phyloP scores from a whole-genome alignment of 805 yeast genomes.

The Teunomyces tritomae region DNA sequence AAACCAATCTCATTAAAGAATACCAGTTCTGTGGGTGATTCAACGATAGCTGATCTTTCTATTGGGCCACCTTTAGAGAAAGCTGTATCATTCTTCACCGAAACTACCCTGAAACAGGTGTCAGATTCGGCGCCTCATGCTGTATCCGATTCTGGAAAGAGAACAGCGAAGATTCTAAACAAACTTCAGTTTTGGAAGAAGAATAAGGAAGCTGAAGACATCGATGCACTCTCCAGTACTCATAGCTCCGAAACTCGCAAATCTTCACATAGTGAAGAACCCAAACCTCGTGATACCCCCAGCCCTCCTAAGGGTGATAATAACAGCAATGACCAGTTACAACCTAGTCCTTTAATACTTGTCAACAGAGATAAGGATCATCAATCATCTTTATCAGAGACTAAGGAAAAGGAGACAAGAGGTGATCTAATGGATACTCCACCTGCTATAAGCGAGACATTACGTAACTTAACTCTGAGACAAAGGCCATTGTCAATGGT shows the following conservation, averaged over 20 bases:
- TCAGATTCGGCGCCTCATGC: slow-evolving; percentile 9
- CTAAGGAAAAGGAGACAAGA: background rate
- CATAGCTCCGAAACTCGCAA: slow-evolving; percentile 2
- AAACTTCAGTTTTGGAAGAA: slow-evolving; percentile 41
- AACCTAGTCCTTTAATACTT: slow-evolving; percentile 1
- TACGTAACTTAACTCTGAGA: slow-evolving; percentile 10
- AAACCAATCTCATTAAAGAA: background rate
- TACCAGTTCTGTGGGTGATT: background rate
- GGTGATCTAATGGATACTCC: background rate
- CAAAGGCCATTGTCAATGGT: slow-evolving; percentile 41
- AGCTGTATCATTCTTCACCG: slow-evolving; percentile 22
- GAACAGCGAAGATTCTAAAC: slow-evolving; percentile 25
- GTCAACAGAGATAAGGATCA: background rate
- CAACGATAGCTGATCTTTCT: background rate
- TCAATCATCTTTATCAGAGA: background rate
- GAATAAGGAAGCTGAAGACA: background rate
- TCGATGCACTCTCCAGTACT: background rate
- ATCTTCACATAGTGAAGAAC: background rate
- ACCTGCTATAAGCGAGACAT: background rate
- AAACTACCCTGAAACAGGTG: slow-evolving; percentile 3
- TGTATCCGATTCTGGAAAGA: slow-evolving; percentile 10
- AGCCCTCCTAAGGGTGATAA: background rate
- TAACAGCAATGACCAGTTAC: background rate
- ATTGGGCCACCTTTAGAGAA: slow-evolving; percentile 13
- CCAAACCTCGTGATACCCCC: background rate